These are phyloP conservation scores for Calonectria leucothoes DNA, from an alignment of 2,329 filamentous ascomycete genomes.

Conservation along the genomic window DNA sequence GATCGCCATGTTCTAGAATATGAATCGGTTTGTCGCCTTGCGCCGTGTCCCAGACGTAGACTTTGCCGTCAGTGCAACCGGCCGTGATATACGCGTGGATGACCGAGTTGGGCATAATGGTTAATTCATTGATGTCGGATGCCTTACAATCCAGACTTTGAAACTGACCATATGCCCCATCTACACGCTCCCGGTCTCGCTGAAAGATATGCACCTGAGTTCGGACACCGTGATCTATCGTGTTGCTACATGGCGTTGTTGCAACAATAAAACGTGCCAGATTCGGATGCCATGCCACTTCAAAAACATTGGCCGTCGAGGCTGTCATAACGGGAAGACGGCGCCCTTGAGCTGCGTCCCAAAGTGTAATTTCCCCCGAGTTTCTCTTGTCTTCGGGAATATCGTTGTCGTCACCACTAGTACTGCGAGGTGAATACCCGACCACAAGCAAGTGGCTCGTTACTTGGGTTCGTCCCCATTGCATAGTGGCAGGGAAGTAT, in stretches of 20 bases:
- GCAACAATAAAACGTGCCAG: conserved; percentile 66
- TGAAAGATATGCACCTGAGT: conserved; percentile 71
- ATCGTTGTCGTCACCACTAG: conserved; percentile 63
- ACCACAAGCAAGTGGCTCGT: conserved; percentile 67
- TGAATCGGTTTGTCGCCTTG: conserved; percentile 67
- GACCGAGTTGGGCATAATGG: conserved; percentile 66
- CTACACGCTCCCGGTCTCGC: conserved; percentile 38
- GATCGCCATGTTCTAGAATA: conserved; percentile 63
- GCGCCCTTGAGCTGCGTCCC: conserved; percentile 60
- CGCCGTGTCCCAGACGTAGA: conserved; percentile 73
- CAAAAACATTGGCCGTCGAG: conserved; percentile 71
- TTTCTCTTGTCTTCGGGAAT: conserved; percentile 69
- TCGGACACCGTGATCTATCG: conserved; percentile 55
- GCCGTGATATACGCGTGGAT: conserved; percentile 67
- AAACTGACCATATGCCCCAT: conserved; percentile 53
- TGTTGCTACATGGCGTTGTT: conserved; percentile 63
- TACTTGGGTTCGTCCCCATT: conserved; percentile 63
- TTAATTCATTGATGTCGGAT: conserved; percentile 72
- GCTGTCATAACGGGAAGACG: conserved; percentile 62
- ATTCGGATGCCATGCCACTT: conserved; percentile 71
- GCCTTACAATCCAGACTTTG: conserved; percentile 70
- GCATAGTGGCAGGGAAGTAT: conserved; percentile 72
- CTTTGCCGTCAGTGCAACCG: conserved; percentile 70
- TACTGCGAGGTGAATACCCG: conserved; percentile 71
- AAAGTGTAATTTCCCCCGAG: conserved; percentile 70